phyloP scores from a whole-genome alignment of 257 asterid species.

The Plantago major region DNA sequence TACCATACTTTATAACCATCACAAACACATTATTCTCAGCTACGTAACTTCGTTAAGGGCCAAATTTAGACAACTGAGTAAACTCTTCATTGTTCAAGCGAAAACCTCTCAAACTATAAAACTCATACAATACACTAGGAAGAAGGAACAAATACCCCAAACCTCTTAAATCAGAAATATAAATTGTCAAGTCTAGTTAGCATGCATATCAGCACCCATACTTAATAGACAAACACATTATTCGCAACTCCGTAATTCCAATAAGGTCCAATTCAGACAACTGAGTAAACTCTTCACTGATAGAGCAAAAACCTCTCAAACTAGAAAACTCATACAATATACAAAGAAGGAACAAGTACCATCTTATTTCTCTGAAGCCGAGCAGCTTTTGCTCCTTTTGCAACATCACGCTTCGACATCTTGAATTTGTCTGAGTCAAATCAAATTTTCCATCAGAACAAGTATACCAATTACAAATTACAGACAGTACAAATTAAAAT shows the following conservation, averaged over 20 bases:
- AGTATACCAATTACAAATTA: neutral
- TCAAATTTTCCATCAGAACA: neutral
- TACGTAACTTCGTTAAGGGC: too few relatives aligned
- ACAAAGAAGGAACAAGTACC: slow-evolving; percentile 30
- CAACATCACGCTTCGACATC: slow-evolving; percentile 37
- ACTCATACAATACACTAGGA: too few relatives aligned
- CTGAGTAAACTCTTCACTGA: neutral
- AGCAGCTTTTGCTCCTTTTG: slow-evolving; percentile 76
- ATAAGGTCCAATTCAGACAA: neutral
- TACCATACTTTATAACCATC: too few relatives aligned
- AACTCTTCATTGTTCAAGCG: neutral
- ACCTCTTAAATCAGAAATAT: too few relatives aligned
- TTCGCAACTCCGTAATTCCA: too few relatives aligned
- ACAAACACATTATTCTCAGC: too few relatives aligned
- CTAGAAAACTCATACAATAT: neutral
- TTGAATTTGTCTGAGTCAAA: slow-evolving; percentile 50
- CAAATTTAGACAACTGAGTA: neutral
- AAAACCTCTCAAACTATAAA: neutral
- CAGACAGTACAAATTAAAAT: neutral
- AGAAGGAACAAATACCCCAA: slow-evolving; percentile 36
- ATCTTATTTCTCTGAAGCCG: slow-evolving; percentile 78
- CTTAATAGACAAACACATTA: too few relatives aligned
- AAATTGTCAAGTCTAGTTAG: too few relatives aligned
- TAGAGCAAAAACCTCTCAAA: neutral
- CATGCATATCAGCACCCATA: too few relatives aligned